phyloP scores from a whole-genome alignment of 352 stramenopile genomes.

The Nothophytophthora sp. region DNA sequence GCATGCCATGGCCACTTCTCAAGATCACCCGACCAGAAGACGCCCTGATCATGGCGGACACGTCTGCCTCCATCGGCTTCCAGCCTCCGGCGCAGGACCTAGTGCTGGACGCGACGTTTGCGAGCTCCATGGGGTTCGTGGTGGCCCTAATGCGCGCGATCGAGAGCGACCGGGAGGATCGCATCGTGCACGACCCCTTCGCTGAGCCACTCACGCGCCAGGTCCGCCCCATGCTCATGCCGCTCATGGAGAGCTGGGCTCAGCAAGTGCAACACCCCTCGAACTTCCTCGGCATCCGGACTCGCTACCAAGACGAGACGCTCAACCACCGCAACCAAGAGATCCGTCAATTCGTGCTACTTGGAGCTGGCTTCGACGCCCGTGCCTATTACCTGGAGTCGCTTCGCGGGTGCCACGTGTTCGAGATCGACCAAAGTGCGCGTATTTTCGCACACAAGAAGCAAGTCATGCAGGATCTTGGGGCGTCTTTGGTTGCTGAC shows the following conservation, averaged over 20 bases:
- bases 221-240: too few species aligned
- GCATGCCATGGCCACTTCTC: too few species aligned
- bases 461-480: constrained; percentile 19
- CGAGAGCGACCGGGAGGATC: constrained; percentile 7
- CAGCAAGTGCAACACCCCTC: not conserved
- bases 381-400: constrained; percentile 33
- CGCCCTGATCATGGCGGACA: too few species aligned
- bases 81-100: too few species aligned
- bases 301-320: constrained; percentile 38
- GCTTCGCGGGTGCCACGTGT: constrained; percentile 22
- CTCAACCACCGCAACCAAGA: constrained; percentile 21
- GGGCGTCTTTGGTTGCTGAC: constrained; percentile 23
- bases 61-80: too few species aligned
- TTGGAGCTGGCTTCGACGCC: constrained; percentile 35
- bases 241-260: too few species aligned
- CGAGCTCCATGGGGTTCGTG: constrained; percentile 12
- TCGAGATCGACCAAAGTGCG: constrained; percentile 30
- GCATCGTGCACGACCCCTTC: constrained; percentile 11
- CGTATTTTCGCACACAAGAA: constrained; percentile 34
- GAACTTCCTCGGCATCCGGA: constrained; percentile 31
- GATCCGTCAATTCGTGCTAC: constrained; percentile 39
- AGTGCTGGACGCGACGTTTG: too few species aligned
- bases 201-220: constrained; percentile 10
- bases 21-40: too few species aligned
- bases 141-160: constrained; percentile 8